Base-by-base conservation (phyloP, 306 rosid genomes). In the Elaeagnus macrophylla region DNA sequence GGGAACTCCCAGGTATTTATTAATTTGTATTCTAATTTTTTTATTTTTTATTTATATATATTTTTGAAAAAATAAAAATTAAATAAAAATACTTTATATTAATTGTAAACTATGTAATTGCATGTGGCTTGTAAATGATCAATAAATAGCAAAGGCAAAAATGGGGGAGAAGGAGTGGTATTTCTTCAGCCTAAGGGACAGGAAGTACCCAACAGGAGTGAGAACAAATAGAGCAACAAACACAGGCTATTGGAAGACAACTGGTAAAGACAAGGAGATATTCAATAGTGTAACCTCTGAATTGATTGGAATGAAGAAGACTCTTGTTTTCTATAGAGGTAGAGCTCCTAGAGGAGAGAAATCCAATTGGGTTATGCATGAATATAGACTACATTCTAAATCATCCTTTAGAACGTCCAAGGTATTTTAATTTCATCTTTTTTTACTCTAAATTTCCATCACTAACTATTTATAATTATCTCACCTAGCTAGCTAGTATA, bases 301-400 rank as follows among this genome's bases (percentile, higher is more conserved):
- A 45, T 51, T 90, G 57, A 76, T 86, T 37, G 97, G 97, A 4
- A 90, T 90, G 97, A 90, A 90, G 78, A 90, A 90, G 69, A 90
- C 97, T 0, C 60, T 90, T 58, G 95, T 90, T 50, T 90, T 90
- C 65, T 90, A 90, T 65, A 86, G 80, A 79, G 97, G 97, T 1
- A 83, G 97, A 71, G 97, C 97, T 48, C 97, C 97, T 0, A 73
- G 95, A 73, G 97, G 97, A 44, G 95, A 90, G 65, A 90, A 90
- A 65, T 60, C 80, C 49, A 90, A 83, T 57, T 86, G 97, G 95
- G 95, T 90, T 66, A 90, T 90, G 88, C 97, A 90, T 63, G 97
- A 90, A 78, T 90, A 90, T 18, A 88, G 97, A 55, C 57, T 80
- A 62, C 88, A 82, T 68, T 72, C 88, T 6, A 88, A 84, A 68